Percentiles rank a stretch among this genome's conserved stretches.
Evolutionary conservation across 805 yeast species (phyloP).

Genomic region (Metschnikowia vanudenii): DNA sequence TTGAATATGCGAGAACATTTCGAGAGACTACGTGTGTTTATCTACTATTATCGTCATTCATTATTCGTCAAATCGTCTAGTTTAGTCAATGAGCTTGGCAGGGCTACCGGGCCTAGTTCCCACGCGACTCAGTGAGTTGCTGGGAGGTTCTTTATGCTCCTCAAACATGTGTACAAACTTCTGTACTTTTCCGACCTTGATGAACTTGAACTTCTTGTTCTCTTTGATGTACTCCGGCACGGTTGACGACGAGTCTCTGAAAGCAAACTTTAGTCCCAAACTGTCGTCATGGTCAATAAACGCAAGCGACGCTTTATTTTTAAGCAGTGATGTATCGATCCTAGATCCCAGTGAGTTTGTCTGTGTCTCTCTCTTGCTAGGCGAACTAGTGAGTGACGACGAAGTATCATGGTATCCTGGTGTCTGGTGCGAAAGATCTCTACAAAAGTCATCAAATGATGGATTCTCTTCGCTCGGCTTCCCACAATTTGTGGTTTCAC

Average conservation of each 20-base stretch:
- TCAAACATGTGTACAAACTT: conserved; percentile 45
- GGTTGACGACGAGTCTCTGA: conserved; percentile 24
- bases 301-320: conserved; percentile 21
- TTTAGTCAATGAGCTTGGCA: conserved; percentile 2
- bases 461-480: not conserved
- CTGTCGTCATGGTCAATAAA: conserved; percentile 29
- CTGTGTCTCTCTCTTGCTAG: not conserved
- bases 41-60: not conserved
- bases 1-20: too few species aligned
- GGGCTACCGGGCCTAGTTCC: conserved; percentile 20
- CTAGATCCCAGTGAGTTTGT: not conserved
- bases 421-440: not conserved
- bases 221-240: conserved; percentile 38
- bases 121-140: conserved; percentile 15
- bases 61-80: conserved; percentile 5
- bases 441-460: conserved; percentile 6
- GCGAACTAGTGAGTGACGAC: conserved; percentile 3
- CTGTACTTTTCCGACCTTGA: conserved; percentile 47
- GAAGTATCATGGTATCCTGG: not conserved
- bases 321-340: conserved; percentile 2
- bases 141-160: conserved; percentile 25
- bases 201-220: conserved; percentile 43
- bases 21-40: too few species aligned
- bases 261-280: conserved; percentile 32
- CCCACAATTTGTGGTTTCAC: not conserved